Evolutionary conservation across 148 eudicot species (phyloP).

Genomic region (Heliosperma pusillum): DNA sequence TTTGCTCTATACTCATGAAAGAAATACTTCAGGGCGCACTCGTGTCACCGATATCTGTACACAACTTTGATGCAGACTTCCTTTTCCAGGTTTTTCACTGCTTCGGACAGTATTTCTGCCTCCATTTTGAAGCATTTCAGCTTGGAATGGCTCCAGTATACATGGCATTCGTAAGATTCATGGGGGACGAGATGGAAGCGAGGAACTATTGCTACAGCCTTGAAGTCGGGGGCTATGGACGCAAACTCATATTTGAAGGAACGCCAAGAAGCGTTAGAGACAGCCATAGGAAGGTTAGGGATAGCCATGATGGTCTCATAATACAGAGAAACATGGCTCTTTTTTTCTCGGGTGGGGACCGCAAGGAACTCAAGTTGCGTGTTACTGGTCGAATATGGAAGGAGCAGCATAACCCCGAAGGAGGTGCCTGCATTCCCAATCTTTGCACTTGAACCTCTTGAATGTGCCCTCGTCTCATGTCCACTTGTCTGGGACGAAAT

Average conservation of each 20-base stretch:
- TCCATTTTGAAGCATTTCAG: constrained; percentile 86
- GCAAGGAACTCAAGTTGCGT: constrained; percentile 64
- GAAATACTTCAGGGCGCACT: background rate
- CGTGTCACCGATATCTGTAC: background rate
- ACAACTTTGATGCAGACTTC: background rate
- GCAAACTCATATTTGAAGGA: constrained; percentile 77
- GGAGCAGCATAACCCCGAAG: constrained; percentile 59
- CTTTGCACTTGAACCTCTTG: constrained; percentile 41
- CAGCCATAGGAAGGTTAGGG: constrained; percentile 73
- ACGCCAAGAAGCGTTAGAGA: constrained; percentile 80
- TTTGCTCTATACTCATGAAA: background rate
- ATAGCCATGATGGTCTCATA: constrained; percentile 76
- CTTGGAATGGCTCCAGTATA: constrained; percentile 88
- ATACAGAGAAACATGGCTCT: constrained; percentile 73
- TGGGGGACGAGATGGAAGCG: constrained; percentile 84
- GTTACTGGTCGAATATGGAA: constrained; percentile 70
- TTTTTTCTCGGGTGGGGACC: constrained; percentile 65
- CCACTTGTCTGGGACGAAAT: too few relatives aligned
- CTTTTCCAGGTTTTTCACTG: constrained; percentile 68
- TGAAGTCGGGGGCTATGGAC: constrained; percentile 79
- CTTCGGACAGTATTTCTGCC: constrained; percentile 81
- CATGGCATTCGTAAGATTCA: constrained; percentile 82
- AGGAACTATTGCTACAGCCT: constrained; percentile 77
- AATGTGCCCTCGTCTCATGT: constrained; percentile 10
- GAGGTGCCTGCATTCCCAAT: constrained; percentile 60